phyloP scores from a whole-genome alignment of 352 stramenopile genomes.

The Pythium plurisporium region DNA sequence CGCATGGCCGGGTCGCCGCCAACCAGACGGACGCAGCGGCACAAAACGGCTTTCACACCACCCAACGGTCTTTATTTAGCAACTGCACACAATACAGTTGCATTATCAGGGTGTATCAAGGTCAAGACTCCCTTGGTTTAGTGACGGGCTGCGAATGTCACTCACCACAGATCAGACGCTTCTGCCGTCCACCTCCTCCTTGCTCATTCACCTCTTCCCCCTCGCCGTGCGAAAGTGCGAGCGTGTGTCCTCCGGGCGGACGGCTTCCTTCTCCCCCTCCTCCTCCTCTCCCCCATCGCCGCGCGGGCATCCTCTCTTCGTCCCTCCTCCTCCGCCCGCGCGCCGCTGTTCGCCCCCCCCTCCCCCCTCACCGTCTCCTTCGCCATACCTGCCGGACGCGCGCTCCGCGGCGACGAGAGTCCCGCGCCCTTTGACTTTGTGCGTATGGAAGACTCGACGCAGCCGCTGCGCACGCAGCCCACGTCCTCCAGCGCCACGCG shows the following conservation, averaged over 20 bases:
- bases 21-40: too few species aligned
- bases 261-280: not conserved
- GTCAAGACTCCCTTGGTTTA: too few species aligned
- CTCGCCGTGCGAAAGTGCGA: too few species aligned
- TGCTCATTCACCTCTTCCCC: too few species aligned
- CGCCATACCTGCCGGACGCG: constrained; percentile 1
- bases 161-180: too few species aligned
- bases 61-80: not conserved
- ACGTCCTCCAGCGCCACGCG: not conserved
- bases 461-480: constrained; percentile 7
- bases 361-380: not conserved
- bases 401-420: constrained; percentile 5
- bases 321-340: not conserved
- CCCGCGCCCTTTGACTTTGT: constrained; percentile 12
- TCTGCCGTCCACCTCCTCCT: too few species aligned
- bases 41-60: not conserved
- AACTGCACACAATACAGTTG: not conserved
- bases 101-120: not conserved
- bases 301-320: not conserved
- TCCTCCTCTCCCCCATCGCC: not conserved
- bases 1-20: not conserved
- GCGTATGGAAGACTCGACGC: constrained; percentile 18
- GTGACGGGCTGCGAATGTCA: not conserved
- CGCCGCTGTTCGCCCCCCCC: too few species aligned
- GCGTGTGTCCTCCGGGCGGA: too few species aligned